Evolutionary conservation across 2,329 filamentous ascomycete genomes (phyloP), one percentile per base, ranked within the genome.

Genomic region (Macroventuria anomochaeta): DNA sequence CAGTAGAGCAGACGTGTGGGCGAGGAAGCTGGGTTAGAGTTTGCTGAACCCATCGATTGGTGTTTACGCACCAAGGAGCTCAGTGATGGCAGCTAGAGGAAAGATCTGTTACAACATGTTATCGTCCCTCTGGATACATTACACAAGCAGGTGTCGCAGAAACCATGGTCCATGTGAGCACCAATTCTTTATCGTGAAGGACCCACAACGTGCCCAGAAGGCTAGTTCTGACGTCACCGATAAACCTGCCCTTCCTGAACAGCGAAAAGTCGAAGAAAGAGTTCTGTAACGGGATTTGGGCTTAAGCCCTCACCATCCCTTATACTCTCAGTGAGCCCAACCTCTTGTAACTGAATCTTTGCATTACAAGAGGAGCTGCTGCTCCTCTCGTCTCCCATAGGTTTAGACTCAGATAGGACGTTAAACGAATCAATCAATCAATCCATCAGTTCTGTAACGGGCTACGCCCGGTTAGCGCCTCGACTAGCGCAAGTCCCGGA

Each of bases 171-270:
- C 12, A 13, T 20, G n/a, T 38, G 26, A 44, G 41, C 41, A 43
- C 38, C 38, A 38, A 28, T 7, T 3, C 25, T 4, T 43, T 23
- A 32, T 69, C 17, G 62, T 73, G 28, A 25, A 44, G 8, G 39
- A 36, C 7, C 51, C 28, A 36, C 33, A 28, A 11, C 5, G 15
- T 3, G 4, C 33, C 29, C 1, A 17, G 33, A 25, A 25, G 33
- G 34, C 28, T 54, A 49, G 44, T 17, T 23, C 10, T 49, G 39
- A 54, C 51, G 51, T 54, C 51, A 54, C 29, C 39, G 39, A 39
- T 7, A 34, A 42, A 54, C 25, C 15, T 48, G 15, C 44, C 38
- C 3, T 17, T 26, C 3, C 15, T 15, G 26, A 26, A 18, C 36
- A 2, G 40, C 28, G 39, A 54, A 49, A 54, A 54, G 51, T 54